Conservation (phyloP, 2,329 filamentous ascomycete genomes). For the Phialophora macrospora region DNA sequence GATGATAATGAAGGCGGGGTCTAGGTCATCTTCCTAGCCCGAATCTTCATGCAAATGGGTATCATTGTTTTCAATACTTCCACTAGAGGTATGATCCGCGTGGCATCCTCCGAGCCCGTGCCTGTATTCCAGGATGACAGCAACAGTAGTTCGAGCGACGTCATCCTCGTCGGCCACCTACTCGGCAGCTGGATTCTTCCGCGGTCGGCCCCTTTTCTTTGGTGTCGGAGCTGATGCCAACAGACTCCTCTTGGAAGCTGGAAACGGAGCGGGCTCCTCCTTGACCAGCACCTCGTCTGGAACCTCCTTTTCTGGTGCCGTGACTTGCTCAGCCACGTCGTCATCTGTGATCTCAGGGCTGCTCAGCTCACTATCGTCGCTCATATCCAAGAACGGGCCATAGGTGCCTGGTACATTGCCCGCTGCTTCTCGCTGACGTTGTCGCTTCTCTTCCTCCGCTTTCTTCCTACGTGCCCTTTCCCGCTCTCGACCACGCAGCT, state of each 20-base stretch:
- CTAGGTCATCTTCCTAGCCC: background rate
- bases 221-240: constrained; percentile 10
- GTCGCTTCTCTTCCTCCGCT: constrained; percentile 36
- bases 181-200: constrained; percentile 19
- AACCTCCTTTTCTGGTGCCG: constrained; percentile 3
- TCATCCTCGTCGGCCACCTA: constrained; percentile 4
- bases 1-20: constrained; percentile 46
- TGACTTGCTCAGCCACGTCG: constrained; percentile 26
- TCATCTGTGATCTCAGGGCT: constrained; percentile 33
- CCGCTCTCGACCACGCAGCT: constrained; percentile 38
- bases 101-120: background rate
- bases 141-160: background rate
- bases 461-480: constrained; percentile 39
- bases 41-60: background rate
- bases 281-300: constrained; percentile 21
- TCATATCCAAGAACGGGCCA: constrained; percentile 26
- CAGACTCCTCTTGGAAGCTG: constrained; percentile 1
- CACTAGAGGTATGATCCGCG: background rate
- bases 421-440: constrained; percentile 27
- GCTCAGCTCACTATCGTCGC: constrained; percentile 35
- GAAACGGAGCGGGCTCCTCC: constrained; percentile 25
- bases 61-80: background rate
- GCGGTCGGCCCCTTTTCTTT: constrained; percentile 33
- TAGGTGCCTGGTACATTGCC: background rate
- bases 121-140: background rate